A percentile compares a stretch with the other conserved stretches of the same genome.
Evolutionary conservation across 345 rosid species (phyloP).

Genomic region (Aurinia saxatilis): DNA sequence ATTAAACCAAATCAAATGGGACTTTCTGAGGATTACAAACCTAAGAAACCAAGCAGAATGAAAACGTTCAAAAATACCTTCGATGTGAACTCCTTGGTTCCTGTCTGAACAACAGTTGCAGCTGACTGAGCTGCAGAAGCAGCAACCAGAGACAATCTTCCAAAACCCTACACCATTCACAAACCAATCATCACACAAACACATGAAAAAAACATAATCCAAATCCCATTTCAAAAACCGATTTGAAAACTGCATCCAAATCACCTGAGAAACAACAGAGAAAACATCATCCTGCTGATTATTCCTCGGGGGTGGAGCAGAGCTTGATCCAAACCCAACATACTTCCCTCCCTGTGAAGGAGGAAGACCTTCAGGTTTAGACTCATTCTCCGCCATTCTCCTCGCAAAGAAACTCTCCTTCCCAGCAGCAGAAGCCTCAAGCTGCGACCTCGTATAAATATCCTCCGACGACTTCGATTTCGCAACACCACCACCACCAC

Average conservation of each 20-base stretch:
- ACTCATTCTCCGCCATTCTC: constrained; percentile 69
- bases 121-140: constrained; percentile 55
- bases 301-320: constrained; percentile 40
- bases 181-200: background rate
- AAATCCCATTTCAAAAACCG: background rate
- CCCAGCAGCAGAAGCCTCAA: constrained; percentile 83
- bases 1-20: background rate
- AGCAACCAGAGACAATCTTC: constrained; percentile 78
- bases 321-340: constrained; percentile 89
- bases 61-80: constrained; percentile 8
- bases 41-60: background rate
- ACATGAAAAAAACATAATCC: background rate
- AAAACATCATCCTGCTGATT: constrained; percentile 65
- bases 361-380: constrained; percentile 79
- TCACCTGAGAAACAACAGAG: constrained; percentile 76
- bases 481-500: constrained; percentile 12
- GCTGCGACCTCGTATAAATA: constrained; percentile 57
- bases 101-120: constrained; percentile 68
- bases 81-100: constrained; percentile 28
- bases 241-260: background rate
- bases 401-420: constrained; percentile 78
- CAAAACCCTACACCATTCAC: constrained; percentile 59
- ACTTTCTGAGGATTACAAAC: background rate
- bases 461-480: constrained; percentile 80
- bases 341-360: constrained; percentile 96